A percentile compares a stretch with the other conserved stretches of the same genome.
phyloP scores from a whole-genome alignment of 116 monocot genomes.

The Phalaenopsis hybrid region DNA sequence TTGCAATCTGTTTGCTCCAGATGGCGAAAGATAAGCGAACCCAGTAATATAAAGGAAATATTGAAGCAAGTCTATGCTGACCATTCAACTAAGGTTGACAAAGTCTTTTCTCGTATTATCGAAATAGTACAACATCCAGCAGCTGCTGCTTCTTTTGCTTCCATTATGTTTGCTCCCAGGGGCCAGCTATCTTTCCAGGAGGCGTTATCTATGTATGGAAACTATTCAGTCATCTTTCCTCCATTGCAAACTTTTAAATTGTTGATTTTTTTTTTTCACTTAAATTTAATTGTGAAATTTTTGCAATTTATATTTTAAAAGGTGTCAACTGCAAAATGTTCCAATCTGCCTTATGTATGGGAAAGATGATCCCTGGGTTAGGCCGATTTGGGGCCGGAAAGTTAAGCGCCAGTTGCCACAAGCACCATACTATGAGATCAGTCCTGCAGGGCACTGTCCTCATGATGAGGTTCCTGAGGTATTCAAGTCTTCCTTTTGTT shows the following conservation, averaged over 20 bases:
- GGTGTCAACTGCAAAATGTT: slow-evolving; percentile 56
- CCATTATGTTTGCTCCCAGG: slow-evolving; percentile 89
- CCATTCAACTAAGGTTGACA: slow-evolving; percentile 81
- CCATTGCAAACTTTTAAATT: too few species aligned
- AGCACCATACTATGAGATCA: slow-evolving; percentile 88
- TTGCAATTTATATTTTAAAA: too few species aligned
- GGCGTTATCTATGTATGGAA: slow-evolving; percentile 52
- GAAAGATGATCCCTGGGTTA: slow-evolving; percentile 95
- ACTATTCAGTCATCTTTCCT: neutral
- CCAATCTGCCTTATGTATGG: slow-evolving; percentile 95
- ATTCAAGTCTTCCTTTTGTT: slow-evolving; percentile 3
- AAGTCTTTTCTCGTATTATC: slow-evolving; percentile 74
- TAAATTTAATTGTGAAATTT: too few species aligned
- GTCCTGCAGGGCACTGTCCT: slow-evolving; percentile 96
- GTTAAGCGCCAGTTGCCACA: slow-evolving; percentile 68
- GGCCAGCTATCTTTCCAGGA: slow-evolving; percentile 73
- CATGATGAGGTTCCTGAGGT: slow-evolving; percentile 99
- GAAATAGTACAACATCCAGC: slow-evolving; percentile 88
- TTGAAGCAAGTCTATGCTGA: slow-evolving; percentile 95
- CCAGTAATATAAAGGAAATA: slow-evolving; percentile 61
- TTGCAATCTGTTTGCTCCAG: slow-evolving; percentile 30
- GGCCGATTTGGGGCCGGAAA: slow-evolving; percentile 72
- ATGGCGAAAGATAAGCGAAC: slow-evolving; percentile 96
- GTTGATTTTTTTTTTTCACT: too few species aligned
- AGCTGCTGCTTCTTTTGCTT: slow-evolving; percentile 89